A percentile compares a stretch with the other conserved stretches of the same genome.
phyloP scores from a whole-genome alignment of 2,329 filamentous ascomycete species.

The Paecilomyces niveus region DNA sequence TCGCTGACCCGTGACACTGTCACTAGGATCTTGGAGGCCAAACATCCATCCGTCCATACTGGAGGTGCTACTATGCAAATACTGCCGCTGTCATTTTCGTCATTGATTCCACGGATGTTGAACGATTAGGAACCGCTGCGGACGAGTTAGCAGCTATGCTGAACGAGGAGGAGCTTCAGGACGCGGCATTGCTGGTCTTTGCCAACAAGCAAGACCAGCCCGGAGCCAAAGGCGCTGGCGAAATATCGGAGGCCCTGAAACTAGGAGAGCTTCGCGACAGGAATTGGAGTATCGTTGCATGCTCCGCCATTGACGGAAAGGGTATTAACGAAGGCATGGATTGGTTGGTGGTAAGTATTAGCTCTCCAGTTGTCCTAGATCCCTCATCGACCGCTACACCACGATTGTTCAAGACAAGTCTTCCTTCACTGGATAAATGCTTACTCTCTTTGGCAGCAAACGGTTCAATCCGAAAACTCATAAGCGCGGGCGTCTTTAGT shows the following conservation, averaged over 20 bases:
- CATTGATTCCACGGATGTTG: conserved; percentile 95
- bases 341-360: conserved; percentile 74
- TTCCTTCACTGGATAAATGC: neutral
- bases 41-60: conserved; percentile 97
- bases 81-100: conserved; percentile 98
- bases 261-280: conserved; percentile 87
- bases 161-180: conserved; percentile 91
- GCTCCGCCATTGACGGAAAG: conserved; percentile 89
- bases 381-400: neutral
- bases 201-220: conserved; percentile 99
- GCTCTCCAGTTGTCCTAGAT: neutral
- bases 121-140: conserved; percentile 82
- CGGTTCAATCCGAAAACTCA: conserved; percentile 37
- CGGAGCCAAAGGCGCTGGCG: conserved; percentile 89
- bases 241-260: conserved; percentile 89
- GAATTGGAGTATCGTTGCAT: conserved; percentile 99
- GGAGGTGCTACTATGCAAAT: conserved; percentile 99
- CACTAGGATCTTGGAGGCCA: conserved; percentile 82
- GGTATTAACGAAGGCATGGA: conserved; percentile 98
- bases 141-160: conserved; percentile 94
- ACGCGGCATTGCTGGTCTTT: conserved; percentile 87
- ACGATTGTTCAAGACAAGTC: neutral
- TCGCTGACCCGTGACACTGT: neutral
- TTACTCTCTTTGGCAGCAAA: conserved; percentile 28
- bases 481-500: conserved; percentile 23